Percentiles rank a stretch among this genome's conserved stretches.
phyloP scores from a whole-genome alignment of 1,284 basidiomycete species.

The Trametes hirsuta region DNA sequence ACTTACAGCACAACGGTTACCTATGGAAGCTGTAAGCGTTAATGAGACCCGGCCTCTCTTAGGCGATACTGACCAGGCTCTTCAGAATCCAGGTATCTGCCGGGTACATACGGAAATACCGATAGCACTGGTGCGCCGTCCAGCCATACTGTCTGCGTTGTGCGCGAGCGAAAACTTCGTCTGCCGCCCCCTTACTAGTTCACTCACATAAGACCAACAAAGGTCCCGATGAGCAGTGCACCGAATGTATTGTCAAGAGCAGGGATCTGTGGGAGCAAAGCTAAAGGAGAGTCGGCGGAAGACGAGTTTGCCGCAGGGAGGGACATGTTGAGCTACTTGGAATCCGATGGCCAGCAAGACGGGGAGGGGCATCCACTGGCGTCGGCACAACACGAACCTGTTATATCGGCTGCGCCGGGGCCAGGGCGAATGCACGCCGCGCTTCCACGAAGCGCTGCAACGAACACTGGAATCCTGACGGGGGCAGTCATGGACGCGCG shows the following conservation, averaged over 20 bases:
- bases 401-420: no score
- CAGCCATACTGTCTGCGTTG: constrained; percentile 19
- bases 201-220: constrained; percentile 19
- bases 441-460: neutral
- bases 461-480: neutral
- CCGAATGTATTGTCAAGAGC: constrained; percentile 20
- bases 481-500: no score
- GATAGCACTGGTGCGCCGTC: constrained; percentile 18
- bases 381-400: no score
- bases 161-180: neutral
- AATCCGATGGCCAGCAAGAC: no score
- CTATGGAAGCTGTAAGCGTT: neutral
- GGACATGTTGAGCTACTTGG: no score
- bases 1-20: constrained; percentile 14
- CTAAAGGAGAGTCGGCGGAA: neutral
- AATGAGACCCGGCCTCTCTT: no score
- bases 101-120: constrained; percentile 16
- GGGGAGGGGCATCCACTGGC: no score
- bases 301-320: neutral
- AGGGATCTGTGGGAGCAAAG: constrained; percentile 1
- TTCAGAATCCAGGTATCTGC: constrained; percentile 12
- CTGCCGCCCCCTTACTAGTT: no score
- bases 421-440: neutral
- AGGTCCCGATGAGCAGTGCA: constrained; percentile 19
- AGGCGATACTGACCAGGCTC: constrained; percentile 3